Evolutionary conservation across 495 filamentous ascomycete genomes (phyloP).

Genomic region (Neurospora tetrasperma): DNA sequence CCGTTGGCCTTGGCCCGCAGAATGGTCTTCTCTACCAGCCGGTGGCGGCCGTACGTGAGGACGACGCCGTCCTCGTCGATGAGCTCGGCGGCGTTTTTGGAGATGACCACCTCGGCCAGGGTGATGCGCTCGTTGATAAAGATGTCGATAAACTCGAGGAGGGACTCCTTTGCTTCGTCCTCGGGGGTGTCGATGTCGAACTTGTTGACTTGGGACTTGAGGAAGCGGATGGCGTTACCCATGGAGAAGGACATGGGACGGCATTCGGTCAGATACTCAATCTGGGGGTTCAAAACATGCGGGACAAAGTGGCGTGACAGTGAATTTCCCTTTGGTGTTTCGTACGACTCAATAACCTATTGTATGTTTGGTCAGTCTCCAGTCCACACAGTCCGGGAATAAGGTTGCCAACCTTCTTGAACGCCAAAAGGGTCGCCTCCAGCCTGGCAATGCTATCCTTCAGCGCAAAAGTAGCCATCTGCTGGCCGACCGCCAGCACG

Average conservation of each 20-base stretch:
- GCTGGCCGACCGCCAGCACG: constrained; percentile 73
- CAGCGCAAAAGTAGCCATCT: constrained; percentile 81
- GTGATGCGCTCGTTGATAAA: constrained; percentile 88
- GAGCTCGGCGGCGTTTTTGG: constrained; percentile 53
- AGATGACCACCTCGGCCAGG: constrained; percentile 76
- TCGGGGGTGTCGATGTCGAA: constrained; percentile 78
- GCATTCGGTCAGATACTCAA: constrained; percentile 85
- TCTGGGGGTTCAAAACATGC: constrained; percentile 87
- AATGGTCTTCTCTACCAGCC: constrained; percentile 70
- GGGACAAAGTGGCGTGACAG: constrained; percentile 83
- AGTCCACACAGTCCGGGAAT: neutral
- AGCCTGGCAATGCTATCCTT: constrained; percentile 85
- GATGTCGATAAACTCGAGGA: constrained; percentile 72
- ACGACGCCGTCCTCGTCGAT: constrained; percentile 74
- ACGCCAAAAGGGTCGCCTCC: constrained; percentile 76
- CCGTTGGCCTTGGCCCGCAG: constrained; percentile 49
- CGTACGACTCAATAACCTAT: constrained; percentile 84
- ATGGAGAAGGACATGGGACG: constrained; percentile 87
- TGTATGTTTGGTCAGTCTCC: constrained; percentile 5
- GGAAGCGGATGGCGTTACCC: constrained; percentile 89
- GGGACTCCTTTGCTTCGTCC: constrained; percentile 58
- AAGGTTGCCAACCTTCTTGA: constrained; percentile 59
- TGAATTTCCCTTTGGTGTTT: constrained; percentile 71
- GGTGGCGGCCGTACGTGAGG: constrained; percentile 82
- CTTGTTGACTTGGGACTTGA: constrained; percentile 79